A percentile compares a stretch with the other conserved stretches of the same genome.
Conservation (phyloP, 306 rosid species). For the Cotoneaster glaucophyllus region DNA sequence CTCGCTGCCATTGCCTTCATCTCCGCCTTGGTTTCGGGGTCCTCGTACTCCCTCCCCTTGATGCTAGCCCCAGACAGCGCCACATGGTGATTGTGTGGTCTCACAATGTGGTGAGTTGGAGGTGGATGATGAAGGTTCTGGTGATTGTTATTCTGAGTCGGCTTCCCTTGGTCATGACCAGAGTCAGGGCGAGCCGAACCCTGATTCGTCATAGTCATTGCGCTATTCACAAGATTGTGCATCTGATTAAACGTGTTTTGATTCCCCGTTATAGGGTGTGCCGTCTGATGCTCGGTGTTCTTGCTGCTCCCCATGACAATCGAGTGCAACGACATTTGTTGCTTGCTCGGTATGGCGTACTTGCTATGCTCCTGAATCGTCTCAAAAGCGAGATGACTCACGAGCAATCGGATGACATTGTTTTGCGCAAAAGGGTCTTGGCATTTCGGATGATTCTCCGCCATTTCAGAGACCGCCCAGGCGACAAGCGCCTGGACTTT, state of each 20-base stretch:
- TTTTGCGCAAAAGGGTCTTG: conserved; percentile 72
- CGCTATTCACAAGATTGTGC: conserved; percentile 21
- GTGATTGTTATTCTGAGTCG: background rate
- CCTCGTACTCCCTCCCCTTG: conserved; percentile 67
- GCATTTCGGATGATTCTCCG: conserved; percentile 58
- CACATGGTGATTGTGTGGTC: conserved; percentile 2
- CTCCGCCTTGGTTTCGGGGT: conserved; percentile 43
- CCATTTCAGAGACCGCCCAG: conserved; percentile 63
- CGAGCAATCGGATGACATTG: conserved; percentile 58
- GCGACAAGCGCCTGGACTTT: conserved; percentile 58
- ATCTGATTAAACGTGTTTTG: conserved; percentile 11
- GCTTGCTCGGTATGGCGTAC: conserved; percentile 39
- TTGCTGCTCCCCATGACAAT: conserved; percentile 34
- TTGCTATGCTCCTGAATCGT: conserved; percentile 76
- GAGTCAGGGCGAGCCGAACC: background rate
- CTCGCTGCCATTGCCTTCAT: conserved; percentile 77
- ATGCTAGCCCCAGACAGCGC: conserved; percentile 34
- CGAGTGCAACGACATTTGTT: conserved; percentile 47
- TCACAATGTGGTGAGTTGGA: background rate
- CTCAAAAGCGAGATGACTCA: conserved; percentile 72
- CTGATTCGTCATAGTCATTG: conserved; percentile 9
- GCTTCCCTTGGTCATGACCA: background rate
- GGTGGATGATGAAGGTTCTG: background rate
- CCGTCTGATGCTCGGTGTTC: background rate
- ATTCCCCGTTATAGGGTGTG: conserved; percentile 26